phyloP scores from a whole-genome alignment of 2,329 filamentous ascomycete species.

The Ascocoryne sarcoides region DNA sequence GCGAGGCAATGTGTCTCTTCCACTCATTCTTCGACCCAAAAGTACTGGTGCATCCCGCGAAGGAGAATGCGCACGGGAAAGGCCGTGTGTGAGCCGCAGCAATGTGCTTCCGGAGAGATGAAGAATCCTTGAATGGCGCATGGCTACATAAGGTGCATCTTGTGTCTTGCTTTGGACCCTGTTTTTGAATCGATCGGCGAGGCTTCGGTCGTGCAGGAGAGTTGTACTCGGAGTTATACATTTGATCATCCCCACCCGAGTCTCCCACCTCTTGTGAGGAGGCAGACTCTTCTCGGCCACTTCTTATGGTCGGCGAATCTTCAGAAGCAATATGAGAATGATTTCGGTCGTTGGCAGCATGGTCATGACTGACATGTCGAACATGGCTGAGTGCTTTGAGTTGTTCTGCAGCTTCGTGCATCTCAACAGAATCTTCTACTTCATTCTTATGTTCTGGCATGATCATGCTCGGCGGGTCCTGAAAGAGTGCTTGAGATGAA shows the following conservation, averaged over 20 bases:
- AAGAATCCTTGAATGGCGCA: constrained; percentile 58
- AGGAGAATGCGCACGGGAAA: constrained; percentile 79
- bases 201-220: constrained; percentile 27
- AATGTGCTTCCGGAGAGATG: constrained; percentile 57
- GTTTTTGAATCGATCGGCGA: constrained; percentile 28
- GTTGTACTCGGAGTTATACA: constrained; percentile 28
- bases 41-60: constrained; percentile 72
- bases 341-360: constrained; percentile 24
- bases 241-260: constrained; percentile 33
- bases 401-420: constrained; percentile 60
- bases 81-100: constrained; percentile 61
- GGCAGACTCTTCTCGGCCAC: constrained; percentile 34
- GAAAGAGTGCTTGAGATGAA: constrained; percentile 21
- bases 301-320: constrained; percentile 25
- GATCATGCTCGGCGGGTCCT: constrained; percentile 16
- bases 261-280: constrained; percentile 34
- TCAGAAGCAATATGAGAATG: constrained; percentile 26
- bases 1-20: constrained; percentile 88
- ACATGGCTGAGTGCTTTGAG: constrained; percentile 58
- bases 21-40: constrained; percentile 96
- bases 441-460: constrained; percentile 35
- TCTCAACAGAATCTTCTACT: constrained; percentile 57
- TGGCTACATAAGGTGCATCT: constrained; percentile 54
- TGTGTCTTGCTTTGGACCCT: constrained; percentile 48
- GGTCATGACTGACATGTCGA: constrained; percentile 44